A percentile compares a stretch with the other conserved stretches of the same genome.
phyloP scores from a whole-genome alignment of 1,284 basidiomycete species.

The Apiotrichum gracile region DNA sequence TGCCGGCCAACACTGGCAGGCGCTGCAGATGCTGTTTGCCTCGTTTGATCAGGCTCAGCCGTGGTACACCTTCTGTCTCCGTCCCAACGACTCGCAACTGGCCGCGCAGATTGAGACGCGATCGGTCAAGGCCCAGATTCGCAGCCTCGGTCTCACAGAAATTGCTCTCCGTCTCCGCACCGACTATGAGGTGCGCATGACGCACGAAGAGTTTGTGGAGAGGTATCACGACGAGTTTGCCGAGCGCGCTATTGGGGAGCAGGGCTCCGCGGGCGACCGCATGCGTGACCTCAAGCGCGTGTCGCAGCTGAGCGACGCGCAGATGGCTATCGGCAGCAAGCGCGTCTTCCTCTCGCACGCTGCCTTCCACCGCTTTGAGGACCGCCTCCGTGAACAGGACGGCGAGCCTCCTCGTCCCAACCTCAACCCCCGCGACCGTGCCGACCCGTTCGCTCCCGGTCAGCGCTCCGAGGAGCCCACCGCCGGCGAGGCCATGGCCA shows the following conservation, averaged over 20 bases:
- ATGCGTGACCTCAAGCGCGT: conserved; percentile 53
- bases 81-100: conserved; percentile 89
- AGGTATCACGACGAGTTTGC: conserved; percentile 61
- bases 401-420: conserved; percentile 60
- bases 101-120: conserved; percentile 90
- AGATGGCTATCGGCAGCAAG: conserved; percentile 71
- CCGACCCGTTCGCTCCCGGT: conserved; percentile 58
- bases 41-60: conserved; percentile 84
- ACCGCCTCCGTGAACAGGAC: conserved; percentile 73
- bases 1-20: conserved; percentile 77
- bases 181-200: conserved; percentile 75
- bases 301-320: conserved; percentile 62
- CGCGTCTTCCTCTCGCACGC: conserved; percentile 87
- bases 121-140: conserved; percentile 84
- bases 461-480: conserved; percentile 53
- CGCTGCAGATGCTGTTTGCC: conserved; percentile 77
- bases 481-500: conserved; percentile 15
- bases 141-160: conserved; percentile 72
- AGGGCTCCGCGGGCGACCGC: conserved; percentile 44
- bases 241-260: conserved; percentile 41
- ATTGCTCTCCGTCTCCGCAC: conserved; percentile 64
- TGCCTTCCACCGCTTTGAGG: conserved; percentile 85
- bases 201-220: conserved; percentile 78
- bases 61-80: conserved; percentile 89
- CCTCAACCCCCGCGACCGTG: conserved; percentile 39